Percentiles rank a stretch among this genome's conserved stretches.
Conservation (phyloP, 768 basidiomycete species). For the Russula sp. region DNA sequence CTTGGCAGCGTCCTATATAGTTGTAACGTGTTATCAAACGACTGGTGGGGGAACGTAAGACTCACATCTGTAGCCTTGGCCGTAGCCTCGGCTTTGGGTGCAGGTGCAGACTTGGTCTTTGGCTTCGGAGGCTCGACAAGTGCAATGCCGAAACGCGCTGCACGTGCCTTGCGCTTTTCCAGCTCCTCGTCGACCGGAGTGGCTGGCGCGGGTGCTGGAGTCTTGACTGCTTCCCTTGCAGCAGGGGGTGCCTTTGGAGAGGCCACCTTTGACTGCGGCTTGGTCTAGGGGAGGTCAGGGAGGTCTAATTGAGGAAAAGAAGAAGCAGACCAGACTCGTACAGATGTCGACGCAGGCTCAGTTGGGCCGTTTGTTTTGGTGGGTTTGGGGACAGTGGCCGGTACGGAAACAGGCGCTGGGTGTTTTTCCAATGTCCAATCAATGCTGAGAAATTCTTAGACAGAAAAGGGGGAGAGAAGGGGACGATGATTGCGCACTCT, state of each 20-base stretch:
- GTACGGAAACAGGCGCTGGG: not conserved
- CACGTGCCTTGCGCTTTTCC: slow-evolving; percentile 54
- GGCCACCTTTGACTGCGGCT: not conserved
- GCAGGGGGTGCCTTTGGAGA: slow-evolving; percentile 3
- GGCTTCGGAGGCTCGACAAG: slow-evolving; percentile 40
- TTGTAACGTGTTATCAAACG: not conserved
- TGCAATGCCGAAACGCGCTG: slow-evolving; percentile 67
- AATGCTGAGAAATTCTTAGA: slow-evolving; percentile 1
- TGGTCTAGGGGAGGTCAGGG: slow-evolving; percentile 2
- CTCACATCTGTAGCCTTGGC: slow-evolving; percentile 4
- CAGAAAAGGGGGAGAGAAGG: not conserved
- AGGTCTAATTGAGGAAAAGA: not conserved
- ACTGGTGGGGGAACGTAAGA: not conserved
- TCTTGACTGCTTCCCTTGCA: not conserved
- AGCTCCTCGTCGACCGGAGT: slow-evolving; percentile 41
- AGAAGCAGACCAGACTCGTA: not conserved
- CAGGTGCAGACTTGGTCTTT: slow-evolving; percentile 24
- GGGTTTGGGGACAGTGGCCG: slow-evolving; percentile 4
- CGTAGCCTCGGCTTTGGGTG: slow-evolving; percentile 22
- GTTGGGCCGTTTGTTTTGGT: not conserved
- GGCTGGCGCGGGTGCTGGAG: slow-evolving; percentile 9
- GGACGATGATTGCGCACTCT: slow-evolving; percentile 25
- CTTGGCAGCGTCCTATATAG: slow-evolving; percentile 33
- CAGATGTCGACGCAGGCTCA: not conserved
- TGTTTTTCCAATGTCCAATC: slow-evolving; percentile 8